A percentile compares a stretch with the other conserved stretches of the same genome.
Conservation (phyloP, 441 rosid genomes). For the Mallotus repandus region DNA sequence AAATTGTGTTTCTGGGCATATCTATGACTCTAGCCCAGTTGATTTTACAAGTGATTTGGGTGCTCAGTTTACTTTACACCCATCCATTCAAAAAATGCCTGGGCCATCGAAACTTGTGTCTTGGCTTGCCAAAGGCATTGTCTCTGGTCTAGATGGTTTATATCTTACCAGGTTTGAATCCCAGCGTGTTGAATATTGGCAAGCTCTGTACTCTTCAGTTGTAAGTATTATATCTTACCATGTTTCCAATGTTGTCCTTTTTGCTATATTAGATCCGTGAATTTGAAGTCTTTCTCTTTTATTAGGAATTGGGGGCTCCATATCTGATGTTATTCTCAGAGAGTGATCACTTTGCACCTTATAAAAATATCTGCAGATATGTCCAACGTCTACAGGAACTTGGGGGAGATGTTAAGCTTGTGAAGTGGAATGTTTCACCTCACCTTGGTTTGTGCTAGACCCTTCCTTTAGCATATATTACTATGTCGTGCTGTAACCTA, state of each 20-base stretch:
- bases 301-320: slow-evolving; percentile 77
- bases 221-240: slow-evolving; percentile 47
- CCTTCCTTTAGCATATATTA: slow-evolving; percentile 11
- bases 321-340: slow-evolving; percentile 83
- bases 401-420: slow-evolving; percentile 81
- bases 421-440: slow-evolving; percentile 70
- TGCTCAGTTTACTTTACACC: slow-evolving; percentile 66
- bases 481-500: background rate
- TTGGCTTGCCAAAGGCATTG: slow-evolving; percentile 74
- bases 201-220: slow-evolving; percentile 63
- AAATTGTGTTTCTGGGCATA: slow-evolving; percentile 75
- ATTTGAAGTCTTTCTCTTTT: slow-evolving; percentile 15
- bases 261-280: slow-evolving; percentile 4
- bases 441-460: slow-evolving; percentile 57
- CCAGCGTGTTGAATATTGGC: slow-evolving; percentile 92
- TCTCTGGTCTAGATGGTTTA: slow-evolving; percentile 74
- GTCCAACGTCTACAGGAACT: slow-evolving; percentile 53
- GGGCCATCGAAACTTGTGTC: slow-evolving; percentile 69
- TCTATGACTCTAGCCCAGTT: slow-evolving; percentile 83
- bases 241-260: background rate
- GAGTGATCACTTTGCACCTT: slow-evolving; percentile 72
- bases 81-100: slow-evolving; percentile 61
- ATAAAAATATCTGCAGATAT: slow-evolving; percentile 51
- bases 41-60: slow-evolving; percentile 83
- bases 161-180: slow-evolving; percentile 81